Percentiles rank a stretch among this genome's conserved stretches.
Conservation (phyloP, 371 early-diverging fungal species). For the Spraguea lophii region DNA sequence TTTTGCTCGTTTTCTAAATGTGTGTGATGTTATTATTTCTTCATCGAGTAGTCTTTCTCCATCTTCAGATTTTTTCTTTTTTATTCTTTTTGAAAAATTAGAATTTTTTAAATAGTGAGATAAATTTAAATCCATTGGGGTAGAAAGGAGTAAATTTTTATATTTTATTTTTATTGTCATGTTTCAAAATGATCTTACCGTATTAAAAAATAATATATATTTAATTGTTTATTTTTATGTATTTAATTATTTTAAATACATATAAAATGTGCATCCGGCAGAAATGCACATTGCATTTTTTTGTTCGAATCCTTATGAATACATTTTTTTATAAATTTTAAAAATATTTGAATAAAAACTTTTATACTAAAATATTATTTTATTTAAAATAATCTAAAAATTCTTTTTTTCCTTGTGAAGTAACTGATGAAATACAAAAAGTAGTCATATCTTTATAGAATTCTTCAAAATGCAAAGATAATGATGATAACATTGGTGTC, state of each 20-base stretch:
- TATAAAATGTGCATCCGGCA: too few relatives aligned
- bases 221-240: too few relatives aligned
- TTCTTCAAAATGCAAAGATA: constrained; percentile 87
- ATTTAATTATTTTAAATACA: too few relatives aligned
- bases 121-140: constrained; percentile 3
- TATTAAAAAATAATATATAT: too few relatives aligned
- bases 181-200: too few relatives aligned
- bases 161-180: too few relatives aligned
- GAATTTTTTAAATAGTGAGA: constrained; percentile 36
- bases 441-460: constrained; percentile 62
- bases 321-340: too few relatives aligned
- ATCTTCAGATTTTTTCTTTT: constrained; percentile 6
- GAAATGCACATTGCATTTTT: too few relatives aligned
- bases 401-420: constrained; percentile 73
- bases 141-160: too few relatives aligned
- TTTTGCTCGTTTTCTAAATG: constrained; percentile 28
- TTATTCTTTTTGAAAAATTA: constrained; percentile 37
- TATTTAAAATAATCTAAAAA: constrained; percentile 52
- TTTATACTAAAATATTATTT: too few relatives aligned
- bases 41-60: constrained; percentile 22
- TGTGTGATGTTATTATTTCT: constrained; percentile 32
- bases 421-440: constrained; percentile 70
- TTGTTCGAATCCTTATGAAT: too few relatives aligned
- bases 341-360: too few relatives aligned
- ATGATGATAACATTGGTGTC: constrained; percentile 64